Percentiles rank a stretch among this genome's conserved stretches.
Conservation (phyloP, 257 asterid genomes). For the Linderniella brevidens region DNA sequence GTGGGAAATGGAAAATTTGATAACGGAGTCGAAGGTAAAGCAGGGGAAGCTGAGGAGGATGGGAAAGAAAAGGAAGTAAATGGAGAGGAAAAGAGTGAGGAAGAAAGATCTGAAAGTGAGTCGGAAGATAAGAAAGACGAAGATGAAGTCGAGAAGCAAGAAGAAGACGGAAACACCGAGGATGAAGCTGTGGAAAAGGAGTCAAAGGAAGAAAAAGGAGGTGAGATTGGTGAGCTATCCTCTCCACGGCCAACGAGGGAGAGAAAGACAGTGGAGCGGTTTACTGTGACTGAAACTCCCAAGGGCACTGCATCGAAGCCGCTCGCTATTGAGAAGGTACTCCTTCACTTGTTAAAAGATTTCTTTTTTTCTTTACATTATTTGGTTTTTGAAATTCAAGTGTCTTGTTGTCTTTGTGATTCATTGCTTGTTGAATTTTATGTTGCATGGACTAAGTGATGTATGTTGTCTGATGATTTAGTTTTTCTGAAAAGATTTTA, state of each 20-base stretch:
- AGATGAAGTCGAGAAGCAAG: too few relatives aligned
- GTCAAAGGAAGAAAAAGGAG: slow-evolving; percentile 13
- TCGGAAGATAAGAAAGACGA: slow-evolving; percentile 11
- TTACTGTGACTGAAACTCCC: slow-evolving; percentile 25
- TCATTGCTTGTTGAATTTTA: too few relatives aligned
- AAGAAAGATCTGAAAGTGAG: slow-evolving; percentile 3
- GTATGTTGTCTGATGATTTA: too few relatives aligned
- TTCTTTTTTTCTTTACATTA: not conserved
- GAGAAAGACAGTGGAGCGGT: slow-evolving; percentile 72
- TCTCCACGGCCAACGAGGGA: slow-evolving; percentile 75
- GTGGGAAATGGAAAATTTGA: slow-evolving; percentile 9
- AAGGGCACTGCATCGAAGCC: slow-evolving; percentile 30
- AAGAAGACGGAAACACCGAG: too few relatives aligned
- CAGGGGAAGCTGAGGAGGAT: slow-evolving; percentile 10
- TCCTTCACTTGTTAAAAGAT: too few relatives aligned
- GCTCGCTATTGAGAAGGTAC: slow-evolving; percentile 59
- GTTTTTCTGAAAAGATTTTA: too few relatives aligned
- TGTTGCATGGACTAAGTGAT: too few relatives aligned
- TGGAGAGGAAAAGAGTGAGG: slow-evolving; percentile 5
- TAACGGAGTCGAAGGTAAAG: slow-evolving; percentile 10
- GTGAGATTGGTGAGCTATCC: slow-evolving; percentile 14
- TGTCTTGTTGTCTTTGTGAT: not conserved
- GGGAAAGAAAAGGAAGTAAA: slow-evolving; percentile 3
- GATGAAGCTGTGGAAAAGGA: slow-evolving; percentile 14
- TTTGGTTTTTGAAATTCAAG: not conserved